Conservation (phyloP, 108 stramenopile species). For the Schizochytrium sp. region DNA sequence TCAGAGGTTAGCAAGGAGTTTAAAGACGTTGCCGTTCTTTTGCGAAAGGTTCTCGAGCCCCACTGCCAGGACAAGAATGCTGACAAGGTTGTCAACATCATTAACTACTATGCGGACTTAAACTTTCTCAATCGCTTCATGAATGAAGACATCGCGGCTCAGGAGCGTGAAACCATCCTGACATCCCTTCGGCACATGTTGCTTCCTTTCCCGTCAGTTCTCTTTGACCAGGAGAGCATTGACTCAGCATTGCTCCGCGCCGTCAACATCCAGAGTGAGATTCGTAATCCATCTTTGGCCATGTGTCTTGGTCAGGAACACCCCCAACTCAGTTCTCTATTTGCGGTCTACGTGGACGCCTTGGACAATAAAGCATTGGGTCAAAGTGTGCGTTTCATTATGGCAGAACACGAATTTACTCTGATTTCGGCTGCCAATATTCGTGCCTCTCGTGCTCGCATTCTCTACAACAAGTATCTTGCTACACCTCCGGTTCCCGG, state of each 20-base stretch:
- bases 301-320: constrained; percentile 37
- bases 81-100: constrained; percentile 47
- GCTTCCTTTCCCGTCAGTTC: neutral
- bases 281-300: neutral
- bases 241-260: constrained; percentile 5
- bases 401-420: constrained; percentile 7
- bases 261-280: neutral
- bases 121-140: constrained; percentile 23
- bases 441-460: constrained; percentile 45
- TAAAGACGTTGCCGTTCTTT: neutral
- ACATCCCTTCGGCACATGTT: constrained; percentile 8
- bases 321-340: neutral
- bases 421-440: constrained; percentile 36
- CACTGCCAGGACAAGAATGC: constrained; percentile 56
- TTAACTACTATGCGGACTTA: neutral
- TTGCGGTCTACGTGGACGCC: constrained; percentile 30
- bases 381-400: constrained; percentile 12
- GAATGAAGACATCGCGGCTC: neutral
- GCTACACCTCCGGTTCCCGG: neutral
- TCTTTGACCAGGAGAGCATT: constrained; percentile 56
- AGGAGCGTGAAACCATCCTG: constrained; percentile 14
- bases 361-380: neutral
- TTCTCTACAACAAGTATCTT: constrained; percentile 44
- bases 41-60: constrained; percentile 46
- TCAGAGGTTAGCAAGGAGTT: constrained; percentile 27